Base-by-base conservation (phyloP, 169 alveolate genomes). In the Theileria equi region DNA sequence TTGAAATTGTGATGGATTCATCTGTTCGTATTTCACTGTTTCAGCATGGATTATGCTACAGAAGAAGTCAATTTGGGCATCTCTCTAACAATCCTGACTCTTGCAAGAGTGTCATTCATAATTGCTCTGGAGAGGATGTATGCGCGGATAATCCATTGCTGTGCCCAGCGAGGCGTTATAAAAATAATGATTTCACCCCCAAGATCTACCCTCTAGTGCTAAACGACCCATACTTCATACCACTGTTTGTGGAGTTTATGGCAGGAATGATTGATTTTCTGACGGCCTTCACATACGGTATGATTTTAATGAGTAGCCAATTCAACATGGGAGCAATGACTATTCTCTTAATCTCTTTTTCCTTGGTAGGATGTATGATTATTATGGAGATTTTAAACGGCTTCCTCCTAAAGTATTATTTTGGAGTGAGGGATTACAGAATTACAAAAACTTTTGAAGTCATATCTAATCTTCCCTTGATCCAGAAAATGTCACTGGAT, bases 91-190 rank as follows among this genome's bases (percentile, higher is more conserved):
- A 50, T 43, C 8, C 7, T 45, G 29, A 50, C 17, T n/a, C 61
- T 17, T 31, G 54, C 36, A 13, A 41, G 26, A 16, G 38, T 41
- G 43, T 11, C 11, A 16, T 16, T 8, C 28, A 54, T 13, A 52
- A 55, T 44, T 19, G 54, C 34, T 23, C 69, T 3, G 41, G 19
- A 1, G 59, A 2, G 5, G 8, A 43, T 21, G 35, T 17, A 16
- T 73, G 83, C 19, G 48, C 58, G 4, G 21, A 38, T 19, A 73
- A 73, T 21, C 83, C 83, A 5, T 38, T 63, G 11, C 1, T 31
- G 17, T 73, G 83, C 47, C 76, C 83, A n/a, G 83, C 83, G 11
- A 65, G 78, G 44, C 43, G 83, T 4, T 34, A 64, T 29, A 66
- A 73, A 21, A 73, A 64, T 41, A 52, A 35, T 3, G 83, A 73